phyloP scores from a whole-genome alignment of 495 filamentous ascomycete species.

The Aspergillus asperescens region DNA sequence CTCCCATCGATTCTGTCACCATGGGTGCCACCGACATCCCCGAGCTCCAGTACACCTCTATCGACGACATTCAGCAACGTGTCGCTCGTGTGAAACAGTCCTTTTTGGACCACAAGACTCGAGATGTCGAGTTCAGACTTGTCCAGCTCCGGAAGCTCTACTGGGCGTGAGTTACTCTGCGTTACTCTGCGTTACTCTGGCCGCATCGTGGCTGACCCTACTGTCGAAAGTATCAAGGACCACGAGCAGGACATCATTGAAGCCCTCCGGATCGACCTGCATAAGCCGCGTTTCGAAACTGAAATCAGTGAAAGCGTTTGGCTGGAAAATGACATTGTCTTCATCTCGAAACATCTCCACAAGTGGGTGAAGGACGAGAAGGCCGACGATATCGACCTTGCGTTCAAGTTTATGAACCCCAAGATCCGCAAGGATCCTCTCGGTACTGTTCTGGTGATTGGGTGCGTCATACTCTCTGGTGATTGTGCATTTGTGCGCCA shows the following conservation, averaged over 20 bases:
- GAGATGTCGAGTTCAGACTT: slow-evolving; percentile 72
- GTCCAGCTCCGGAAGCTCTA: slow-evolving; percentile 87
- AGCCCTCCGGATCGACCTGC: slow-evolving; percentile 68
- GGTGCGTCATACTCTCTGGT: slow-evolving; percentile 37
- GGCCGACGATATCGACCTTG: slow-evolving; percentile 61
- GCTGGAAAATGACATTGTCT: slow-evolving; percentile 72
- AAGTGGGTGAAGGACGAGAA: slow-evolving; percentile 79
- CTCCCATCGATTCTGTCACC: slow-evolving; percentile 4
- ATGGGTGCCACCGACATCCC: slow-evolving; percentile 40
- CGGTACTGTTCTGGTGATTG: slow-evolving; percentile 79
- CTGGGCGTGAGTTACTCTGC: slow-evolving; percentile 57
- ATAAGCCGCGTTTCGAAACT: slow-evolving; percentile 66
- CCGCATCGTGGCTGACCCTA: slow-evolving; percentile 8
- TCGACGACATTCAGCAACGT: slow-evolving; percentile 60
- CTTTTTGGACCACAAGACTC: slow-evolving; percentile 75
- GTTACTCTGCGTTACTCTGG: neutral
- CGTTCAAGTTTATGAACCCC: slow-evolving; percentile 62
- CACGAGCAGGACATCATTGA: slow-evolving; percentile 61
- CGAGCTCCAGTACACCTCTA: slow-evolving; percentile 58
- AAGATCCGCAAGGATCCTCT: slow-evolving; percentile 85
- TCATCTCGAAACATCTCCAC: slow-evolving; percentile 66
- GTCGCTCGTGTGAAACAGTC: slow-evolving; percentile 53
- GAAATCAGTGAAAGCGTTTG: slow-evolving; percentile 65
- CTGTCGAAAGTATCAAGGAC: slow-evolving; percentile 57
- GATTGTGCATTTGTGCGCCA: slow-evolving; percentile 9